phyloP scores from a whole-genome alignment of 2,329 filamentous ascomycete species.

The Fusarium stilboides region DNA sequence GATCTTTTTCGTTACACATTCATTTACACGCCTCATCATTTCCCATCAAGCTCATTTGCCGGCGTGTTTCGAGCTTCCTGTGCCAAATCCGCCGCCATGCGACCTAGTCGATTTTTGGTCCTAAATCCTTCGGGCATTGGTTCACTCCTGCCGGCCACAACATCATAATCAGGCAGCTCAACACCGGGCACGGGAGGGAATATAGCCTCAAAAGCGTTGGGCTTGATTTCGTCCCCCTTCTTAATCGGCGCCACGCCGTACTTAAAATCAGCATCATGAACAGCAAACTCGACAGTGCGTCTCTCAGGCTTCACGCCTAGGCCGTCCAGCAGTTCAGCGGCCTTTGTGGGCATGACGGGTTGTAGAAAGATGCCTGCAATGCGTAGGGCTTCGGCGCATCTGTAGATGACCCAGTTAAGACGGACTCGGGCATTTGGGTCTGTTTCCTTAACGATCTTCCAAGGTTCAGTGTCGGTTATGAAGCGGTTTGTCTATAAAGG shows the following conservation, averaged over 20 bases:
- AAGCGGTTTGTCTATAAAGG: constrained; percentile 57
- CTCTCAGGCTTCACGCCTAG: constrained; percentile 77
- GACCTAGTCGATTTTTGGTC: constrained; percentile 50
- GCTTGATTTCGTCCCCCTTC: constrained; percentile 9
- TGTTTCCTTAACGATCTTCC: constrained; percentile 68
- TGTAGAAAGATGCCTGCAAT: constrained; percentile 88
- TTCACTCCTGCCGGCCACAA: constrained; percentile 33
- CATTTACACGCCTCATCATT: constrained; percentile 4
- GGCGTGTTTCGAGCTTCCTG: constrained; percentile 49
- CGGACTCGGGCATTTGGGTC: constrained; percentile 55
- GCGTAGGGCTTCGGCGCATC: constrained; percentile 81
- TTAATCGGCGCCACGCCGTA: constrained; percentile 71
- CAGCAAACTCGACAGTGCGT: constrained; percentile 75
- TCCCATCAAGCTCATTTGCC: constrained; percentile 10
- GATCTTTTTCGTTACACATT: constrained; percentile 6
- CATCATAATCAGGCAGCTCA: constrained; percentile 46
- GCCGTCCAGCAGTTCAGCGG: constrained; percentile 79
- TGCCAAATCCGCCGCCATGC: constrained; percentile 48
- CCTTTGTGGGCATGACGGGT: constrained; percentile 89
- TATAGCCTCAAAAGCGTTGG: constrained; percentile 59
- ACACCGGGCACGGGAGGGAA: constrained; percentile 64
- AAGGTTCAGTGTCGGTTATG: constrained; percentile 76
- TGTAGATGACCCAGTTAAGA: constrained; percentile 76
- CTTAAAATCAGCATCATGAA: constrained; percentile 73
- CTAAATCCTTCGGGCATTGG: constrained; percentile 23